These are phyloP conservation scores for Nepenthes alata DNA, from an alignment of 179 eudicot species.

Conservation along the genomic window DNA sequence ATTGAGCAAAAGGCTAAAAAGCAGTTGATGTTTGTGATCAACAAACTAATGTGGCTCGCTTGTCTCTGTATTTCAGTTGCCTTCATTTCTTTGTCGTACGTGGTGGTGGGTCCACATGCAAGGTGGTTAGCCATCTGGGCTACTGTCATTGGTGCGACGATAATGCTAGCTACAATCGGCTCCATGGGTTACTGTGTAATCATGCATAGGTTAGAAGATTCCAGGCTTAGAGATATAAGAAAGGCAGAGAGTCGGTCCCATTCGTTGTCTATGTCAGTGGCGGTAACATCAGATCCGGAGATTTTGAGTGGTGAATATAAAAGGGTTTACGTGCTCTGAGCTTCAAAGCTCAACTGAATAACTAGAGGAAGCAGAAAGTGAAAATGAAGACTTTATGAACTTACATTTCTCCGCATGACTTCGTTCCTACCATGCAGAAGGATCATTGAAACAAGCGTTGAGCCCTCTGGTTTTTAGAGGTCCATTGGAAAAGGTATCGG, in stretches of 20 bases:
- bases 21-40: constrained; percentile 81
- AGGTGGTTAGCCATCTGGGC: constrained; percentile 69
- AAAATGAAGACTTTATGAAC: no score
- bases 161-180: constrained; percentile 75
- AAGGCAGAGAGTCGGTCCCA: constrained; percentile 44
- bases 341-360: background rate
- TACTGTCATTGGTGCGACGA: constrained; percentile 60
- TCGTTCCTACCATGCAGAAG: no score
- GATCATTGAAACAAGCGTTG: no score
- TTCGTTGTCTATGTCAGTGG: constrained; percentile 64
- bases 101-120: constrained; percentile 59
- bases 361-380: no score
- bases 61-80: constrained; percentile 72
- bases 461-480: no score
- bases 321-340: constrained; percentile 74
- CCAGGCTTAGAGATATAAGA: constrained; percentile 46
- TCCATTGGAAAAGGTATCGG: no score
- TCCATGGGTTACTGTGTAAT: constrained; percentile 81
- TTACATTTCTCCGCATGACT: no score
- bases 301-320: constrained; percentile 41
- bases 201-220: constrained; percentile 43
- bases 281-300: constrained; percentile 47
- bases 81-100: constrained; percentile 63
- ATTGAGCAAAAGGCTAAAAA: constrained; percentile 73
- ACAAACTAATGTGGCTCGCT: constrained; percentile 93